Conservation (phyloP, 1,284 basidiomycete species). For the Hymenochaete sp. region DNA sequence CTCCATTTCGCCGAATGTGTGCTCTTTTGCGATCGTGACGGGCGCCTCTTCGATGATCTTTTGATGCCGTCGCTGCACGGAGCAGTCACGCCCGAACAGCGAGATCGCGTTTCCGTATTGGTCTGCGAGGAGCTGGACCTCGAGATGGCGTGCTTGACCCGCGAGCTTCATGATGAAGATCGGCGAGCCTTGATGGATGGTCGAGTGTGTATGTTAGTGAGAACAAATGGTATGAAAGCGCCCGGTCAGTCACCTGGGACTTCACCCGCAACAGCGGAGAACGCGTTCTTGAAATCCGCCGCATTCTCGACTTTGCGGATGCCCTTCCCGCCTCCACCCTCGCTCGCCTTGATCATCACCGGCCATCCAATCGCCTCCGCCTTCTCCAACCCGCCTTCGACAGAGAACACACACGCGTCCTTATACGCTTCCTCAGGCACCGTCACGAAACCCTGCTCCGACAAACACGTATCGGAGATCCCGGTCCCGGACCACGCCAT, state of each 20-base stretch:
- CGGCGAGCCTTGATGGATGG: constrained; percentile 81
- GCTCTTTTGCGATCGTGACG: constrained; percentile 90
- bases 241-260: constrained; percentile 69
- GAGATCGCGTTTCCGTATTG: constrained; percentile 99
- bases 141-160: constrained; percentile 92
- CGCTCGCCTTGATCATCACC: constrained; percentile 99
- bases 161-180: constrained; percentile 99
- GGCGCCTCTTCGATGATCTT: constrained; percentile 99
- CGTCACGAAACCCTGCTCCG: constrained; percentile 85
- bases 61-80: constrained; percentile 98
- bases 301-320: constrained; percentile 85
- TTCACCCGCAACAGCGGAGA: constrained; percentile 90
- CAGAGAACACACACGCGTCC: constrained; percentile 82
- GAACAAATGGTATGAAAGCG: constrained; percentile 15
- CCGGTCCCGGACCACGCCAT: constrained; percentile 99
- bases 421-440: constrained; percentile 90
- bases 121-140: constrained; percentile 97
- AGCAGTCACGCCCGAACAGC: constrained; percentile 98
- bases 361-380: constrained; percentile 93
- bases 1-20: constrained; percentile 95
- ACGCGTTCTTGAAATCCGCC: constrained; percentile 89
- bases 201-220: constrained; percentile 16
- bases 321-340: constrained; percentile 99
- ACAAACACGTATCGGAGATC: constrained; percentile 82
- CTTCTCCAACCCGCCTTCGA: constrained; percentile 80